Evolutionary conservation across 768 basidiomycete species (phyloP).

Genomic region (Leccinum disarticulatum): DNA sequence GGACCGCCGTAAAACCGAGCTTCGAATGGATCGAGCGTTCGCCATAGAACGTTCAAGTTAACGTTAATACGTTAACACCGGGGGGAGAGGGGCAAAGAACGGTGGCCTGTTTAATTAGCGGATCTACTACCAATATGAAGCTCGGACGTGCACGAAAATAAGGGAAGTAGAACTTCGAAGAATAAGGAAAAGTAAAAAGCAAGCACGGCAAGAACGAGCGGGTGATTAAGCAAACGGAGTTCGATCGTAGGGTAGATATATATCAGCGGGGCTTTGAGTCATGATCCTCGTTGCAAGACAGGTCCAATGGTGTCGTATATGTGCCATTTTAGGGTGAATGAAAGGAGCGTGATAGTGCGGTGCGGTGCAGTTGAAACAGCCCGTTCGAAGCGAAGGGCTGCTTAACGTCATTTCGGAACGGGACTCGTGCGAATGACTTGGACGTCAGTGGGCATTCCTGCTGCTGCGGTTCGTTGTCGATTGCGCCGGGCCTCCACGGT

Average conservation of each 20-base stretch:
- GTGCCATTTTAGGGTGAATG: slow-evolving; percentile 25
- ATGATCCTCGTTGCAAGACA: slow-evolving; percentile 30
- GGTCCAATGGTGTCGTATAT: slow-evolving; percentile 24
- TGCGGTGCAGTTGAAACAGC: slow-evolving; percentile 1
- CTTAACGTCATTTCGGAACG: slow-evolving; percentile 21
- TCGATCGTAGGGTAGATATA: slow-evolving; percentile 11
- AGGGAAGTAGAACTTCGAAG: neutral
- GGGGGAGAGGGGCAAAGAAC: neutral
- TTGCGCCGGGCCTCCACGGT: slow-evolving; percentile 59
- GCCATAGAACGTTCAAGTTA: neutral
- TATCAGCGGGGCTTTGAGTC: slow-evolving; percentile 18
- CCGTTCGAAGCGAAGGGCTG: slow-evolving; percentile 9
- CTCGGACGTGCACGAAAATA: slow-evolving; percentile 4
- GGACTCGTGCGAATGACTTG: slow-evolving; percentile 7
- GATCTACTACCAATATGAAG: slow-evolving; percentile 21
- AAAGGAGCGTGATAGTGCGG: slow-evolving; percentile 20
- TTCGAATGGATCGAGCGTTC: neutral
- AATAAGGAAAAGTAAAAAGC: slow-evolving; percentile 5
- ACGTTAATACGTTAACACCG: neutral
- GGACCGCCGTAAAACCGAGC: neutral
- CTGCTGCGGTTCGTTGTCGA: slow-evolving; percentile 20
- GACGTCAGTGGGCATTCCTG: slow-evolving; percentile 16
- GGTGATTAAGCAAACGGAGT: slow-evolving; percentile 25
- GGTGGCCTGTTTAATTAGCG: slow-evolving; percentile 9
- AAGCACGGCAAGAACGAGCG: slow-evolving; percentile 3